Evolutionary conservation across 768 basidiomycete species (phyloP).

Genomic region (Pilatotrama ljubarskyi): DNA sequence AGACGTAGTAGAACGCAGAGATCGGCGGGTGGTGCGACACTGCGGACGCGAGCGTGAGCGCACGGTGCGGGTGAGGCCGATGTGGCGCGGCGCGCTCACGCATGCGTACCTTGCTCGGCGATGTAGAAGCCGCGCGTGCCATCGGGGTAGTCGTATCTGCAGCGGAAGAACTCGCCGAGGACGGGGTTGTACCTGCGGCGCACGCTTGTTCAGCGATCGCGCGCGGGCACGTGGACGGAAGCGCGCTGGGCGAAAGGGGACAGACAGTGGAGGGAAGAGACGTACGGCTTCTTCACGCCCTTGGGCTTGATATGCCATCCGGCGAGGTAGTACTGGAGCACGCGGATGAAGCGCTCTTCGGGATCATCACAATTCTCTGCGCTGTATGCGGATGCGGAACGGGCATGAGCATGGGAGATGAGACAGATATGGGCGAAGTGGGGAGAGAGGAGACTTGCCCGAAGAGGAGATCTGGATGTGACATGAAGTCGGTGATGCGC

Average conservation of each 20-base stretch:
- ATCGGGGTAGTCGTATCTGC: slow-evolving; percentile 89
- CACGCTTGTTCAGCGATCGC: background rate
- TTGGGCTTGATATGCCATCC: slow-evolving; percentile 99
- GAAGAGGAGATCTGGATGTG: slow-evolving; percentile 96
- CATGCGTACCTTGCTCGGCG: slow-evolving; percentile 79
- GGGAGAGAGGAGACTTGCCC: slow-evolving; percentile 56
- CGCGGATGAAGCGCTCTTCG: slow-evolving; percentile 88
- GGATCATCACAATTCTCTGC: slow-evolving; percentile 79
- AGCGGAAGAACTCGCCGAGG: slow-evolving; percentile 97
- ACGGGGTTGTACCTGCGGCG: slow-evolving; percentile 86
- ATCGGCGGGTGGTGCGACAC: slow-evolving; percentile 95
- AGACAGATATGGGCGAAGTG: background rate
- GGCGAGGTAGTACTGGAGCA: slow-evolving; percentile 93
- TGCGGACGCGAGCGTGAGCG: slow-evolving; percentile 30
- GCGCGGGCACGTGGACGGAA: slow-evolving; percentile 1
- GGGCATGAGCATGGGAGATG: background rate
- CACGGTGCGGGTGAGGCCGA: background rate
- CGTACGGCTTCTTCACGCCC: slow-evolving; percentile 98
- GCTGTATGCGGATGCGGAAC: slow-evolving; percentile 40
- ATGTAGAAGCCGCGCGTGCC: slow-evolving; percentile 95
- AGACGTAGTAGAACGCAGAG: slow-evolving; percentile 94
- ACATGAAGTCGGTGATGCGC: slow-evolving; percentile 99
- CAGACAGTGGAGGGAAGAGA: slow-evolving; percentile 17
- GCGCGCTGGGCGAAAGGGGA: slow-evolving; percentile 5
- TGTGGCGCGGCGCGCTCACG: background rate